A percentile compares a stretch with the other conserved stretches of the same genome.
These are phyloP conservation scores for Candida tallmaniae DNA, from an alignment of 805 yeast species.

Conservation along the genomic window DNA sequence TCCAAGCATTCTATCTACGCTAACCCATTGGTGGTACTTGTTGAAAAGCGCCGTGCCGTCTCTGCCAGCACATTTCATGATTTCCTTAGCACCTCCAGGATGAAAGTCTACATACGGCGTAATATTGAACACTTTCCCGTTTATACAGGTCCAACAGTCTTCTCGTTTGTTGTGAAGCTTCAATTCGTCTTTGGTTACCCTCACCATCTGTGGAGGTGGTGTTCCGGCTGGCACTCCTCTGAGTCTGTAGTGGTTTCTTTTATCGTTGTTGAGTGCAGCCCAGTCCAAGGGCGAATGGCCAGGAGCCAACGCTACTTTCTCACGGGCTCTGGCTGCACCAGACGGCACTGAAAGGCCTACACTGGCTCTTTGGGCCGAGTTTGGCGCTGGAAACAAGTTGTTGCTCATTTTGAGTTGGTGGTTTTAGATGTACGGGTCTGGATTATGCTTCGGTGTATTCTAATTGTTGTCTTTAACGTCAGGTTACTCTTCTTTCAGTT, in stretches of 20 bases:
- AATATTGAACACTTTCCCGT: slow-evolving; percentile 80
- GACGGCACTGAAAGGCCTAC: not conserved
- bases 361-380: slow-evolving; percentile 33
- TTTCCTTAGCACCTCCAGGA: slow-evolving; percentile 85
- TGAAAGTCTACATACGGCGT: slow-evolving; percentile 81
- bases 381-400: slow-evolving; percentile 30
- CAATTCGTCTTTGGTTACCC: slow-evolving; percentile 55
- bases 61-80: slow-evolving; percentile 74
- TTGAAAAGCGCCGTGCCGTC: slow-evolving; percentile 78
- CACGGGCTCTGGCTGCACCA: slow-evolving; percentile 7
- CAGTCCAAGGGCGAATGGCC: slow-evolving; percentile 87
- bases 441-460: too few relatives aligned
- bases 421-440: too few relatives aligned
- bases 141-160: slow-evolving; percentile 84
- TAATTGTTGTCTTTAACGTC: too few relatives aligned
- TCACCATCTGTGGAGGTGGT: slow-evolving; percentile 48
- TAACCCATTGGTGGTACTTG: slow-evolving; percentile 72
- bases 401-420: too few relatives aligned
- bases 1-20: slow-evolving; percentile 74
- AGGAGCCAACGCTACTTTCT: slow-evolving; percentile 63
- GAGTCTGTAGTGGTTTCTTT: slow-evolving; percentile 40
- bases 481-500: too few relatives aligned
- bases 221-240: slow-evolving; percentile 49
- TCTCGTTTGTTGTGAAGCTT: slow-evolving; percentile 50
- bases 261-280: slow-evolving; percentile 54